Conservation (phyloP, 371 early-diverging fungal species). For the Circinella umbellata region DNA sequence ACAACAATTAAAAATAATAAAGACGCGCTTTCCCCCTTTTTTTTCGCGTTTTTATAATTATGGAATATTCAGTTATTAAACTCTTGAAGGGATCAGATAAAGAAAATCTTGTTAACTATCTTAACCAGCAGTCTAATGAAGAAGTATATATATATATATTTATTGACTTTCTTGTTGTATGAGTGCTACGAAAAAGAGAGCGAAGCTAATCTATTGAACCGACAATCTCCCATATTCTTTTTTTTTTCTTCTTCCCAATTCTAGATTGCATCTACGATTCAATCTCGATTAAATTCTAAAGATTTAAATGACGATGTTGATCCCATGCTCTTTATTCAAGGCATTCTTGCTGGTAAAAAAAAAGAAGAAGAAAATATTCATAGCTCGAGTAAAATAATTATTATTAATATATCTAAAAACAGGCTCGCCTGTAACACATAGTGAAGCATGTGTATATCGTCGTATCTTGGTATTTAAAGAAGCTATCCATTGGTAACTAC, state of each 20-base stretch:
- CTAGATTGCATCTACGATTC: conserved; percentile 23
- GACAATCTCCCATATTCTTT: too few relatives aligned
- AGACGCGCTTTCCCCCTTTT: too few relatives aligned
- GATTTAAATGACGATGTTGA: conserved; percentile 37
- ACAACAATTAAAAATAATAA: background rate
- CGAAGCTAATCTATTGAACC: too few relatives aligned
- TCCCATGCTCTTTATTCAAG: conserved; percentile 43
- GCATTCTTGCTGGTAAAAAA: conserved; percentile 46
- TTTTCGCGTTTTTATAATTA: background rate
- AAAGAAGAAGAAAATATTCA: background rate
- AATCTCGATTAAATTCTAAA: conserved; percentile 20
- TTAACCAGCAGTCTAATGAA: conserved; percentile 5
- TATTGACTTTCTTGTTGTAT: too few relatives aligned
- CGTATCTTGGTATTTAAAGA: conserved; percentile 3
- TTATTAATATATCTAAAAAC: too few relatives aligned
- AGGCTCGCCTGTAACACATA: background rate
- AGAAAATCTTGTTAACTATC: background rate
- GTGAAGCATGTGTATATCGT: background rate
- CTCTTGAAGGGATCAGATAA: conserved; percentile 12
- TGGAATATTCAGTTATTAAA: conserved; percentile 8
- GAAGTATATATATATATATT: background rate
- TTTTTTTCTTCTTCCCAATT: too few relatives aligned
- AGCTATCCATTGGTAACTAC: background rate
- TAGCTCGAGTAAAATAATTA: too few relatives aligned
- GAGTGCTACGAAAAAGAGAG: too few relatives aligned